Base-by-base conservation (phyloP, 2,329 filamentous ascomycete species). In the Pseudogymnoascus sp. region DNA sequence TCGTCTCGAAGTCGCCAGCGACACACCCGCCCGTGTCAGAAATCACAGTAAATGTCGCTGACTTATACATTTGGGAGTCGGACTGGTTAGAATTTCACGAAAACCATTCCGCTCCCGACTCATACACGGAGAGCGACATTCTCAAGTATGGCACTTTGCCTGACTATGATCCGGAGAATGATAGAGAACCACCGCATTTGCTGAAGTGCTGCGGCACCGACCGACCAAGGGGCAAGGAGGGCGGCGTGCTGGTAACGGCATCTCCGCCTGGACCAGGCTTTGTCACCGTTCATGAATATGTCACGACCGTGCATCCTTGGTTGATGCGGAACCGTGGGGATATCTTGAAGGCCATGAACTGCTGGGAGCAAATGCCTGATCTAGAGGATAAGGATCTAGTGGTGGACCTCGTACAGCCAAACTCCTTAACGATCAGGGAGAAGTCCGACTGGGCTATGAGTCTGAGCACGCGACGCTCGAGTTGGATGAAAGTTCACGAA, bases 211-310 rank as follows among this genome's bases (percentile, higher is more conserved):
- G n/a, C n/a, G n/a, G 39, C n/a, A 40, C 39, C n/a, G n/a, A 40
- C 39, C n/a, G n/a, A 40, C 39, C 6, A 40, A 40, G 39, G n/a
- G 39, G 39, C 39, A 40, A 40, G 39, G 6, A 8, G n/a, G 39
- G n/a, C 8, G n/a, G 39, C 39, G n/a, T 40, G 39, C 39, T 40
- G 3, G 39, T 40, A 40, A 40, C n/a, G n/a, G 39, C 39, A 40
- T 40, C 39, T 40, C n/a, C n/a, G n/a, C 18, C 39, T 40, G 37
- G 37, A 42, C 31, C 8, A 45, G 67, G 62, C 39, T 67, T 67
- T 40, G 54, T 70, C 18, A 69, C 69, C 6, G 26, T 71, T 6
- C 67, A 69, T 60, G 69, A 70, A 14, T 70, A 67, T 71, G 16
- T 40, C n/a, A 64, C 64, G 5, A 65, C 63, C 23, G 62, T 69